Base-by-base conservation (phyloP, 2,329 filamentous ascomycete genomes). In the Botrytis squamosa region DNA sequence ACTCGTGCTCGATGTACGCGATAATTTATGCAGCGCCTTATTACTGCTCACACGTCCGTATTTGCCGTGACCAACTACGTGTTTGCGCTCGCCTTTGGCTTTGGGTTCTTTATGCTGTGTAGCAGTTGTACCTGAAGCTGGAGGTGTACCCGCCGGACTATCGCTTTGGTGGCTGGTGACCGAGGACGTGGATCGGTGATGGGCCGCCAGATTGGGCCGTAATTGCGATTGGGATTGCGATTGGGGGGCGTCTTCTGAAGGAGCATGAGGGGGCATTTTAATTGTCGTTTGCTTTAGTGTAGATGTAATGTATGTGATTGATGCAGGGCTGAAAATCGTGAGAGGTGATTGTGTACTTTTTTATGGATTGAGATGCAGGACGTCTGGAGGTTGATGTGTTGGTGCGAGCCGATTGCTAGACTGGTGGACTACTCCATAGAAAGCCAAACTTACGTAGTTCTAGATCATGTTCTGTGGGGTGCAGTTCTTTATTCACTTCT, bases 1-100 rank as follows among this genome's bases (percentile, higher is more conserved):
- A 72, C 79, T 79, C 10, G 69, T 71, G 44, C 33, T 70, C 38
- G 73, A 40, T 49, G 67, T 49, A 16, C 71, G 63, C 29, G 63
- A 75, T 44, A 77, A 76, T 75, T 81, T 81, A 57, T 79, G 77
- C 65, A 81, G 72, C 49, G 74, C 76, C 75, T 80, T 81, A 59
- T 72, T 78, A 25, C 80, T 81, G 25, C 78, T 77, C 18, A 79
- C 77, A 63, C 80, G 75, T 68, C 74, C 75, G 63, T 71, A 59
- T 40, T 57, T 57, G 52, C 63, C 68, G 72, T 73, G 75, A 66
- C 78, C 77, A n/a, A 79, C 79, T 68, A 81, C 78, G 72, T 80
- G 80, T 46, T 78, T 76, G 25, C 67, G 66, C 57, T 68, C 71
- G 44, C 64, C 71, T 60, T 72, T 72, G 40, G 52, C n/a, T 71